These are phyloP conservation scores for Fusarium equiseti DNA, from an alignment of 2,329 filamentous ascomycete genomes.

Conservation along the genomic window DNA sequence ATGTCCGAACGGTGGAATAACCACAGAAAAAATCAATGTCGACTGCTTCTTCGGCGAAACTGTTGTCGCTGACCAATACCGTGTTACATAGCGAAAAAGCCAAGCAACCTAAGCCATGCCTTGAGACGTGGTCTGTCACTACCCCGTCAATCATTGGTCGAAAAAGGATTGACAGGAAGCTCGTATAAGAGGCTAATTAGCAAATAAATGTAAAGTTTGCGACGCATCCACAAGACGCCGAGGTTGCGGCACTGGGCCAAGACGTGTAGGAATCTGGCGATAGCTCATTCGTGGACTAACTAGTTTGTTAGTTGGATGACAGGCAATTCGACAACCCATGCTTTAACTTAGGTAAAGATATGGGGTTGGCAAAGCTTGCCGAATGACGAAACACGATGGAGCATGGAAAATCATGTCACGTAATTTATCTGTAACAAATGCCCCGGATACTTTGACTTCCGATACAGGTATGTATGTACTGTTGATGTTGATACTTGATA, in stretches of 20 bases:
- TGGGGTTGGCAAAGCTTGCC: constrained; percentile 31
- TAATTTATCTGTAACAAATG: constrained; percentile 38
- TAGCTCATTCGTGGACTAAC: constrained; percentile 42
- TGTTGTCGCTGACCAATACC: constrained; percentile 21
- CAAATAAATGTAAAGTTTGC: constrained; percentile 4
- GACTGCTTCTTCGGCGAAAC: constrained; percentile 26
- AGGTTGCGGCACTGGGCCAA: constrained; percentile 12
- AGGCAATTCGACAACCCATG: constrained; percentile 15
- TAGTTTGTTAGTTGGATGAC: constrained; percentile 33
- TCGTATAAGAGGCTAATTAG: constrained; percentile 19
- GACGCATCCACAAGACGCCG: constrained; percentile 5
- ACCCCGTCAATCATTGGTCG: constrained; percentile 22
- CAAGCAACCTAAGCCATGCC: constrained; percentile 28
- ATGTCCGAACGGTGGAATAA: constrained; percentile 36
- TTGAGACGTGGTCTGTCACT: constrained; percentile 16
- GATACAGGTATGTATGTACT: constrained; percentile 19
- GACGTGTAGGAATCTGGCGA: constrained; percentile 5
- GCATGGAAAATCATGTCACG: constrained; percentile 18
- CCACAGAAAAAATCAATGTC: neutral
- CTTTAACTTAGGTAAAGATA: constrained; percentile 31
- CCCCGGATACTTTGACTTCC: constrained; percentile 29
- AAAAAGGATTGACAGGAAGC: constrained; percentile 12
- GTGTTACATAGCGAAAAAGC: constrained; percentile 18
- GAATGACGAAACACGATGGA: constrained; percentile 34
- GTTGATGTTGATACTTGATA: neutral